These are phyloP conservation scores for Ceratocystis destructans DNA, from an alignment of 2,329 filamentous ascomycete genomes.

Conservation along the genomic window DNA sequence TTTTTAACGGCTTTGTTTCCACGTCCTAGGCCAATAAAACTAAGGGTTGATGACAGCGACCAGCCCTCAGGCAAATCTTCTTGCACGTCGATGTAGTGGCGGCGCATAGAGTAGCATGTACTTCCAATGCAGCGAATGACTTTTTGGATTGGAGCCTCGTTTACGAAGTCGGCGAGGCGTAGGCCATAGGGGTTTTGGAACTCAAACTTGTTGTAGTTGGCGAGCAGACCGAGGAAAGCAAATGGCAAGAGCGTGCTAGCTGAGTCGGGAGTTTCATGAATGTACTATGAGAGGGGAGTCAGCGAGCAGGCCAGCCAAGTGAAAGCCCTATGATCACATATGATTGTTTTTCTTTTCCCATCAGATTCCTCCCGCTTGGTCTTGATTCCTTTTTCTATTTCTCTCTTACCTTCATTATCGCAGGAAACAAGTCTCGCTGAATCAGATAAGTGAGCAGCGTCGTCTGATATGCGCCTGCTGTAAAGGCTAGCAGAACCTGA, in stretches of 20 bases:
- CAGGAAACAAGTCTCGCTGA: slow-evolving; percentile 83
- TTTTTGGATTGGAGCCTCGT: slow-evolving; percentile 72
- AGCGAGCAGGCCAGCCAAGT: too few species aligned
- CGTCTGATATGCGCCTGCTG: slow-evolving; percentile 90
- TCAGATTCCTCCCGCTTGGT: too few species aligned
- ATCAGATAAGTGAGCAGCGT: slow-evolving; percentile 90
- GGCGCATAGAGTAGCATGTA: slow-evolving; percentile 53
- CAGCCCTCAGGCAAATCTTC: slow-evolving; percentile 86
- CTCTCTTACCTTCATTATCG: slow-evolving; percentile 72
- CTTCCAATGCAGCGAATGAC: slow-evolving; percentile 64
- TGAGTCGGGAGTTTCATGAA: slow-evolving; percentile 61
- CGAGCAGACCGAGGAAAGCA: slow-evolving; percentile 68
- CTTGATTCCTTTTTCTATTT: neutral
- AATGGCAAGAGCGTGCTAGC: slow-evolving; percentile 59
- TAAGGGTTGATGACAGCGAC: slow-evolving; percentile 67
- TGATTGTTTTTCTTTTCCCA: neutral
- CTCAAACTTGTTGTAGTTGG: slow-evolving; percentile 99
- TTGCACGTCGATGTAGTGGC: slow-evolving; percentile 70
- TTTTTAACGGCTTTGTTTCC: slow-evolving; percentile 45
- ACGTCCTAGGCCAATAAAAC: slow-evolving; percentile 59
- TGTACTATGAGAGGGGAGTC: slow-evolving; percentile 40
- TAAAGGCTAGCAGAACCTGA: slow-evolving; percentile 66
- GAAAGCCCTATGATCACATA: too few species aligned
- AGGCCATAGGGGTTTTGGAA: slow-evolving; percentile 92
- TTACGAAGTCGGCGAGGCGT: slow-evolving; percentile 87